Conservation (phyloP, 768 basidiomycete species). For the Boletus sensibilis region DNA sequence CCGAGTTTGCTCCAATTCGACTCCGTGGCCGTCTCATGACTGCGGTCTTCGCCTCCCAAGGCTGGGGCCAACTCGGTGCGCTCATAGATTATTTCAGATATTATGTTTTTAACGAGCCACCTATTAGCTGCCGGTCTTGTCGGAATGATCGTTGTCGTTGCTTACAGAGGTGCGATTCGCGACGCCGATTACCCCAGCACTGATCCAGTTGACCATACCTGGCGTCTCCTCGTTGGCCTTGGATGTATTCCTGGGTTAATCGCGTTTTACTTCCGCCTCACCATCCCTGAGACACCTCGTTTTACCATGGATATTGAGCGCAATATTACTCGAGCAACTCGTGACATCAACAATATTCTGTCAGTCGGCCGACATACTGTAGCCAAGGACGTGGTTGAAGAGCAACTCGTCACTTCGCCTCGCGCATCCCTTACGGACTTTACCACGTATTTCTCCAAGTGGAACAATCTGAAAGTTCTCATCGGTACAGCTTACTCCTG, state of each 20-base stretch:
- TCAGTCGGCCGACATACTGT: conserved; percentile 40
- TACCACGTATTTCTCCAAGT: conserved; percentile 58
- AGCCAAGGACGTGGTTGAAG: conserved; percentile 46
- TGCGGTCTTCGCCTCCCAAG: conserved; percentile 79
- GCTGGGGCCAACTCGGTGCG: conserved; percentile 85
- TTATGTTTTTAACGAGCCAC: neutral
- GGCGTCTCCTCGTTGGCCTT: conserved; percentile 86
- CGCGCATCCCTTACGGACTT: conserved; percentile 70
- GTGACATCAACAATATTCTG: conserved; percentile 69
- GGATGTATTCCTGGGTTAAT: conserved; percentile 77
- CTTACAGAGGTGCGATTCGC: conserved; percentile 59
- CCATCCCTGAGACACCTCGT: conserved; percentile 90
- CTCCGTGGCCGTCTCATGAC: conserved; percentile 87
- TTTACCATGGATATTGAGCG: conserved; percentile 87
- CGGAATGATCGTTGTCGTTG: conserved; percentile 57
- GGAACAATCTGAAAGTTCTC: conserved; percentile 77
- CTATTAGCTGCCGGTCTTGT: conserved; percentile 61
- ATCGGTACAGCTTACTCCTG: conserved; percentile 78
- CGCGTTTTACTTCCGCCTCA: conserved; percentile 86
- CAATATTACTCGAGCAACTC: conserved; percentile 69
- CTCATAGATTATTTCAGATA: neutral
- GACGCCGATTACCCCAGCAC: conserved; percentile 38
- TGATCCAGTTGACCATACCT: conserved; percentile 67
- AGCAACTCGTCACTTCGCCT: conserved; percentile 57
- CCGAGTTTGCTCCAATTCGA: conserved; percentile 77